Percentiles rank a stretch among this genome's conserved stretches.
These are phyloP conservation scores for Dryadomyces quercus-mongolicae DNA, from an alignment of 2,329 filamentous ascomycete species.

Conservation along the genomic window DNA sequence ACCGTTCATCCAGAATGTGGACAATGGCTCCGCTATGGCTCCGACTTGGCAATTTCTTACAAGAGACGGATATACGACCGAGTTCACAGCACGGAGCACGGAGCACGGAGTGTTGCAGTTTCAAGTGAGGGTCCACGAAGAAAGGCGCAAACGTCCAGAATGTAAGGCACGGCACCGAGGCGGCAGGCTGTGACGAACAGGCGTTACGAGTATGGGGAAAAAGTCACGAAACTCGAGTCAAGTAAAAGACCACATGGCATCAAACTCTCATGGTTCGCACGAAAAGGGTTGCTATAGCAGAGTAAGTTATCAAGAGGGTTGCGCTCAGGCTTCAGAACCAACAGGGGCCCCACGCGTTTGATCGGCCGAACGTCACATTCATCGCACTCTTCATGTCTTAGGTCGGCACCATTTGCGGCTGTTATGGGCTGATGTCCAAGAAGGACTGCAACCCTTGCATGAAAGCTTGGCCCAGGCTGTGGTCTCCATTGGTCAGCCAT, in stretches of 20 bases:
- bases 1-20: too few species aligned
- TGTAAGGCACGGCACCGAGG: background rate
- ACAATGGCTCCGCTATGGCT: too few species aligned
- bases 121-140: background rate
- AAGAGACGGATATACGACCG: background rate
- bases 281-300: too few species aligned
- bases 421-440: conserved; percentile 7
- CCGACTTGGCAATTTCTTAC: too few species aligned
- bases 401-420: conserved; percentile 7
- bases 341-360: background rate
- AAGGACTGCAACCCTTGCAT: background rate
- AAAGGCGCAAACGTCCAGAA: background rate
- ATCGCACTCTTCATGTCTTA: conserved; percentile 2
- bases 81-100: conserved; percentile 1
- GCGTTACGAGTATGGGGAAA: too few species aligned
- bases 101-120: background rate
- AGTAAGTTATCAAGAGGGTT: too few species aligned
- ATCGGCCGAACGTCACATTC: background rate
- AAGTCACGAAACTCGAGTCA: too few species aligned
- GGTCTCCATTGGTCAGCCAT: background rate
- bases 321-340: background rate
- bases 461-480: background rate
- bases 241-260: too few species aligned
- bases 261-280: too few species aligned
- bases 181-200: background rate